Evolutionary conservation across 441 rosid species (phyloP), one percentile per base, ranked within the genome.

Genomic region (Populus hybrid): DNA sequence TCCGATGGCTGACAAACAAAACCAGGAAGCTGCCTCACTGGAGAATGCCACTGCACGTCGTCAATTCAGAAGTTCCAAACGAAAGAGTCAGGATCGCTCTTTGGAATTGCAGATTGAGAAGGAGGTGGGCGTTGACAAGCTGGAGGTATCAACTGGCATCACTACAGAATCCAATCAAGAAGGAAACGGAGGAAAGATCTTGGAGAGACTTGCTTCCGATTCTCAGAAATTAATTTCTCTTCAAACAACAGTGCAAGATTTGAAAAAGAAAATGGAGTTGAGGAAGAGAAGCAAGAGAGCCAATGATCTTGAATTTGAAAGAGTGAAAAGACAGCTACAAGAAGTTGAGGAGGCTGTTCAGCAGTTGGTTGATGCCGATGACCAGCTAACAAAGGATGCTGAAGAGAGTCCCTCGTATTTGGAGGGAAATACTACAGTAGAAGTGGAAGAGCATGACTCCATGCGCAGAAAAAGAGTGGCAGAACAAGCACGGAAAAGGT

Each of bases 171-270:
- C 81, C 6, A 81, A 81, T 74, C 87, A 81, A 82, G 90, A 81
- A 61, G 79, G 81, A 38, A 79, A 77, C 85, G 81, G 71, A 77
- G 83, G 82, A 81, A 90, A 90, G 88, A 79, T 91, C 79, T 61
- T 90, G 84, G 98, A 94, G 81, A 86, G 93, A 75, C 94, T 89
- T 75, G 82, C 88, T 79, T 88, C 96, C 1, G 92, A 93, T 79
- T 88, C 91, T 71, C 86, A 90, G 85, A 92, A 88, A 79, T 67
- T 96, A 77, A 78, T 79, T 20, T 84, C 88, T 73, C 91, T 96
- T 32, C 91, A 87, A 79, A 80, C 88, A 63, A 81, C 85, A 11
- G 77, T 94, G 75, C 86, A 85, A 73, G 93, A 90, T 26, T 77
- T 94, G 81, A 96, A 90, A 84, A 88, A 68, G 84, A 88, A 87